Base-by-base conservation (phyloP, 495 filamentous ascomycete genomes). In the Hypoxylon trugodes region DNA sequence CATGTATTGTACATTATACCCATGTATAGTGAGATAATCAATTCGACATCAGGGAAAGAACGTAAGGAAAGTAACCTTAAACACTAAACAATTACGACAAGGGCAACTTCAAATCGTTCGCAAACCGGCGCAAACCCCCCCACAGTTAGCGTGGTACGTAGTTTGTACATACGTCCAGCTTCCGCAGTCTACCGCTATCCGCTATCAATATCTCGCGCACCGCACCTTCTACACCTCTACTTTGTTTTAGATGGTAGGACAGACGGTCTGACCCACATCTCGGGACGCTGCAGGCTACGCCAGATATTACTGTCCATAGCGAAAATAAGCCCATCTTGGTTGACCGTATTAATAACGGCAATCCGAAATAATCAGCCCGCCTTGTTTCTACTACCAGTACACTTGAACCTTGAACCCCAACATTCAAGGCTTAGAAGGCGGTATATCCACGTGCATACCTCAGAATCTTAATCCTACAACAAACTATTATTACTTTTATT, bases 381-480 rank as follows among this genome's bases (percentile, higher is more conserved):
- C 41, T 60, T 10, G 22, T 19, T n/a, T 52, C 55, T 33, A 57
- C 46, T 59, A n/a, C n/a, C 37, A 16, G n/a, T 15, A 36, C 30
- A 35, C 15, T 22, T 43, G 13, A 12, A 7, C 2, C 32, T 10
- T 4, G 5, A 28, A 8, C 36, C 24, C 36, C 51, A 54, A 36
- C 35, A n/a, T 43, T 28, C 52, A 50, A 53, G 35, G 54, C 49
- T 65, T 37, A 49, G 35, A 38, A 65, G 48, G 15, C 48, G 42
- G 16, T 21, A 36, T 54, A 66, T 60, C 43, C 56, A 66, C 62
- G 62, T 60, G 62, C 49, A 54, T 9, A 22, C 18, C 36, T 49
- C 21, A 59, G 46, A 64, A 66, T 66, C 57, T 57, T 61, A 61
- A 55, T 47, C 56, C 47, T 46, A 61, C 57, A 57, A 56, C 51